Percentiles rank a stretch among this genome's conserved stretches.
Evolutionary conservation across 345 rosid genomes (phyloP).

Genomic region (Populus tremula): DNA sequence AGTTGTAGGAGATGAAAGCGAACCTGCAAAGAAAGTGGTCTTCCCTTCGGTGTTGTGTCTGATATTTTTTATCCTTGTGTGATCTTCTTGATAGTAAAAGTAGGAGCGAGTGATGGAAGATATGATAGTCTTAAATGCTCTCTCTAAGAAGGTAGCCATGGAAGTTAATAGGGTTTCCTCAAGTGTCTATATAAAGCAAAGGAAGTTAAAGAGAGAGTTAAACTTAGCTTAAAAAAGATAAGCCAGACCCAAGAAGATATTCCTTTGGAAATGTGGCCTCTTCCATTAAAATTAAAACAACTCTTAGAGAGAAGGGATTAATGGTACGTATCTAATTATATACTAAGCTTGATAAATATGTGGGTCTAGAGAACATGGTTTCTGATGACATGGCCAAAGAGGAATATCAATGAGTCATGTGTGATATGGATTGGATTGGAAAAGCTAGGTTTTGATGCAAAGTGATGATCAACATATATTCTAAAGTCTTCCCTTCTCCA

Average conservation of each 20-base stretch:
- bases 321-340: conserved; percentile 27
- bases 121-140: conserved; percentile 49
- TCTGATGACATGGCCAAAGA: conserved; percentile 13
- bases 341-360: conserved; percentile 18
- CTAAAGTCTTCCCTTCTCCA: conserved; percentile 12
- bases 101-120: conserved; percentile 55
- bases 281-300: neutral
- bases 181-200: conserved; percentile 17
- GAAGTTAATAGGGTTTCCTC: conserved; percentile 16
- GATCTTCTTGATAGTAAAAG: conserved; percentile 47
- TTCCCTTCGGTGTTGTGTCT: conserved; percentile 57
- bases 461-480: conserved; percentile 25
- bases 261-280: conserved; percentile 19
- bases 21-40: conserved; percentile 93
- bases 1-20: conserved; percentile 6
- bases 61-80: conserved; percentile 13
- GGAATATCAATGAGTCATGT: conserved; percentile 26
- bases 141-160: conserved; percentile 43
- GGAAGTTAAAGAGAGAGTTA: conserved; percentile 4
- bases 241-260: conserved; percentile 45
- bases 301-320: conserved; percentile 22
- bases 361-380: conserved; percentile 33
- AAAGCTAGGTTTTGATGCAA: conserved; percentile 20
- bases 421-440: conserved; percentile 19
- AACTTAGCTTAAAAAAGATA: conserved; percentile 1